Conservation (phyloP, 2,329 filamentous ascomycete genomes). For the Colletotrichum orbiculare region DNA sequence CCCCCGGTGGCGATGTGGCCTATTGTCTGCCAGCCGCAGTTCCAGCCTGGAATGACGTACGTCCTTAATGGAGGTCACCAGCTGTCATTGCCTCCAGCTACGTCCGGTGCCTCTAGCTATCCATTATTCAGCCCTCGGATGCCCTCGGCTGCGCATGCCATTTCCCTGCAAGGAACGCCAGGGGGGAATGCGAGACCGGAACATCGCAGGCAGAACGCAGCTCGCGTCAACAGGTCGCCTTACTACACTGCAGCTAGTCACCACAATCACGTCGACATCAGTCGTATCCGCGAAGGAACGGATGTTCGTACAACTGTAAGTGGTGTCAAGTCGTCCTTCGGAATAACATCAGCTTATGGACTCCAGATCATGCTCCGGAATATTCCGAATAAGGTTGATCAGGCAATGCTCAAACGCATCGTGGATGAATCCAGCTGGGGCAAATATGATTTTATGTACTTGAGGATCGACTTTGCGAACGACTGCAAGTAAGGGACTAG, state of each 20-base stretch:
- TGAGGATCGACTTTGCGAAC: slow-evolving; percentile 89
- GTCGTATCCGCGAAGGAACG: slow-evolving; percentile 70
- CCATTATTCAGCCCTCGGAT: slow-evolving; percentile 38
- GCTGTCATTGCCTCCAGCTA: slow-evolving; percentile 4
- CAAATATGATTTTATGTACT: slow-evolving; percentile 93
- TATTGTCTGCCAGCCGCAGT: slow-evolving; percentile 46
- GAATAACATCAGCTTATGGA: slow-evolving; percentile 2
- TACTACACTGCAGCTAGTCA: slow-evolving; percentile 61
- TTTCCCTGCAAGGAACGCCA: slow-evolving; percentile 1
- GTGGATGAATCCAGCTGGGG: slow-evolving; percentile 83
- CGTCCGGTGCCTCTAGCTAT: slow-evolving; percentile 13
- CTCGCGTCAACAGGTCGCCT: slow-evolving; percentile 57
- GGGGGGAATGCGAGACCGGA: slow-evolving; percentile 50
- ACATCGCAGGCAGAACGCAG: slow-evolving; percentile 60
- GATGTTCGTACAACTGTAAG: slow-evolving; percentile 81
- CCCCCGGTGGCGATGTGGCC: slow-evolving; percentile 47
- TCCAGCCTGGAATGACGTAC: slow-evolving; percentile 44
- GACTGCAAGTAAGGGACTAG: slow-evolving; percentile 77
- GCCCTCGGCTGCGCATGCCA: slow-evolving; percentile 34
- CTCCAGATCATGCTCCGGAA: slow-evolving; percentile 92
- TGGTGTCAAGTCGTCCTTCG: slow-evolving; percentile 22
- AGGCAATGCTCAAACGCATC: slow-evolving; percentile 80
- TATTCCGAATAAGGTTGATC: slow-evolving; percentile 90
- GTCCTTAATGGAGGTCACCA: slow-evolving; percentile 40
- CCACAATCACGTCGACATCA: slow-evolving; percentile 72